Percentiles rank a stretch among this genome's conserved stretches.
Conservation (phyloP, 139 green algal genomes). For the Volvox reticuliferus region DNA sequence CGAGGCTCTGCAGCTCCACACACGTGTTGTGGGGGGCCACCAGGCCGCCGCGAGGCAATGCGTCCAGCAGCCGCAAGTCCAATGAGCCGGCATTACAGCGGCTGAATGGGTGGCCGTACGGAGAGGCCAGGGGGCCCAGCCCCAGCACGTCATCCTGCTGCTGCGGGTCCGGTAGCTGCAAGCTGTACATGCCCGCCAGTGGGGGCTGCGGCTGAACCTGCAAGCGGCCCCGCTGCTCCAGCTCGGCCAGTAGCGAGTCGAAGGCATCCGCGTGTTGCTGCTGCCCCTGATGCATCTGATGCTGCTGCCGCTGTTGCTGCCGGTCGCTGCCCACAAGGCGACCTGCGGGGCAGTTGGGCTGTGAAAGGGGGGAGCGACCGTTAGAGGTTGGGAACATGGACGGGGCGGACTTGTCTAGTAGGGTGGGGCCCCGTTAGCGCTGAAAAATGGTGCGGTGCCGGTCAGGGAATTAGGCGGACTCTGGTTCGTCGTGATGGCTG, state of each 20-base stretch:
- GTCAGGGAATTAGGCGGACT: too few relatives aligned
- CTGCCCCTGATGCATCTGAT: background rate
- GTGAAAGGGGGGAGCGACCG: too few relatives aligned
- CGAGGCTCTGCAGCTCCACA: background rate
- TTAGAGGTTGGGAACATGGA: too few relatives aligned
- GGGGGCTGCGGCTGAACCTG: background rate
- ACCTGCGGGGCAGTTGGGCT: too few relatives aligned
- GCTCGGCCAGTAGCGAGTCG: background rate
- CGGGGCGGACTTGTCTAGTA: too few relatives aligned
- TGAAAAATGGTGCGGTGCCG: too few relatives aligned
- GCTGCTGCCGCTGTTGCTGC: background rate
- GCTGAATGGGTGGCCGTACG: background rate
- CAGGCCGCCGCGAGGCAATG: background rate
- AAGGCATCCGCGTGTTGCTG: background rate
- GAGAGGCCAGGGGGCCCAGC: background rate
- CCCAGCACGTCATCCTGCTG: constrained; percentile 1
- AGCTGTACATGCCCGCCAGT: background rate
- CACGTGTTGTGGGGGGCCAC: background rate
- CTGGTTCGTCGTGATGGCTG: too few relatives aligned
- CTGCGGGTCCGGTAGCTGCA: background rate
- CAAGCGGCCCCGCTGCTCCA: background rate
- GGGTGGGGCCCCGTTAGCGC: too few relatives aligned
- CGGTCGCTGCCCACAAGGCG: background rate
- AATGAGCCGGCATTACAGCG: background rate
- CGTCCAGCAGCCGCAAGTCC: background rate